Base-by-base conservation (phyloP, 192 early-diverging fungal genomes). In the Chytriomyces sp. region DNA sequence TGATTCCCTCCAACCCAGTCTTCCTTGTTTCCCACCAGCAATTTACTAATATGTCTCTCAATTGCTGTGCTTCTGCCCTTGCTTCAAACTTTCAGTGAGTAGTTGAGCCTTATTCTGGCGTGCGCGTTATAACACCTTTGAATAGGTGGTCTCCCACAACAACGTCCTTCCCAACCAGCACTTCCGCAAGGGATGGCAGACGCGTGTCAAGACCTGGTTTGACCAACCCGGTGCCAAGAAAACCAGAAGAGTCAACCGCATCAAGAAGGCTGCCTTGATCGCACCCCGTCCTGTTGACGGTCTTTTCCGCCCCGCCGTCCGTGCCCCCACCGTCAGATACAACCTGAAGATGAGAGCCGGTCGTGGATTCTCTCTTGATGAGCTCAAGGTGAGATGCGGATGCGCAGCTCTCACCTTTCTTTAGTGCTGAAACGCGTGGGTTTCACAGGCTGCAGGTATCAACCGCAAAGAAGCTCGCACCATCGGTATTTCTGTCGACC, bases 121-220 rank as follows among this genome's bases (percentile, higher is more conserved):
- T n/a, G n/a, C n/a, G n/a, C n/a, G n/a, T n/a, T n/a, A n/a, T n/a
- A n/a, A n/a, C n/a, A n/a, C n/a, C n/a, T n/a, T n/a, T n/a, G n/a
- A n/a, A n/a, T n/a, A n/a, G n/a, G n/a, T n/a, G n/a, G n/a, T n/a
- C n/a, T n/a, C n/a, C n/a, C 93, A 94, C 89, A 97, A 96, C 90
- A 94, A 95, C 83, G 86, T 90, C 76, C 82, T 97, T 80, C 93
- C 95, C 78, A 94, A 93, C 83, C 82, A 85, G 77, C 97, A 99
- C 83, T 95, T 98, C 91, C 97, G 90, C 84, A 97, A 97, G 90
- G 92, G 95, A 86, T 97, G 95, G 92, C 92, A 97, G 82, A 78
- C 84, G 75, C 93, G 93, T 78, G 94, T 99, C 70, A 92, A 91
- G 86, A 97, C 95, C 75, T 97, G 95, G 95, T 99, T 99, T 87